Percentiles rank a stretch among this genome's conserved stretches.
Conservation (phyloP, 2,329 filamentous ascomycete genomes). For the Talaromyces albobiverticillius region DNA sequence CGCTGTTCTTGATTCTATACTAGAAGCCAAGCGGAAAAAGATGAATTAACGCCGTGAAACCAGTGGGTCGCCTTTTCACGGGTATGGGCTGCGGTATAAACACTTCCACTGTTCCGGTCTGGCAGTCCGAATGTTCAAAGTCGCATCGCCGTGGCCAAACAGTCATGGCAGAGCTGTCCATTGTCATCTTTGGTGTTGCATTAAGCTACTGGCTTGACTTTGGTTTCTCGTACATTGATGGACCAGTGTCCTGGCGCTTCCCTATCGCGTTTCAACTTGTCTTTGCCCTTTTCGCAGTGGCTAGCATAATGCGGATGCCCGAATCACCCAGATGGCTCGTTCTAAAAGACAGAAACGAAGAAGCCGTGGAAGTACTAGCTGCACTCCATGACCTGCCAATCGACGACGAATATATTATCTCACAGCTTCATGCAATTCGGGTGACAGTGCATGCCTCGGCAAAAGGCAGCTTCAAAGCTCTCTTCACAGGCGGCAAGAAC, state of each 20-base stretch:
- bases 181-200: not conserved
- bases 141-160: conserved; percentile 53
- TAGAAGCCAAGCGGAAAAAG: no score
- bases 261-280: conserved; percentile 28
- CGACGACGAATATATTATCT: no score
- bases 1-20: no score
- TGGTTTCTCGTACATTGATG: not conserved
- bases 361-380: conserved; percentile 2
- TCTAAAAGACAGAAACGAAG: conserved; percentile 31
- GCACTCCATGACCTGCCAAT: no score
- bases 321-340: conserved; percentile 39
- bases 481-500: no score
- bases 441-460: no score
- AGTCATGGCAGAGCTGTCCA: conserved; percentile 39
- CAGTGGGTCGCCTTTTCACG: no score
- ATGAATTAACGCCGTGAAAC: no score
- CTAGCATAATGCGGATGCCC: conserved; percentile 21
- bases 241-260: conserved; percentile 29
- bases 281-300: conserved; percentile 22
- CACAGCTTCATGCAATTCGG: no score
- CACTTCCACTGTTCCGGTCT: conserved; percentile 45
- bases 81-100: conserved; percentile 46
- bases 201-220: not conserved
- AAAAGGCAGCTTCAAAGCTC: no score
- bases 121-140: conserved; percentile 44